These are phyloP conservation scores for Amanita fuliginea DNA, from an alignment of 768 basidiomycete genomes.

Conservation along the genomic window DNA sequence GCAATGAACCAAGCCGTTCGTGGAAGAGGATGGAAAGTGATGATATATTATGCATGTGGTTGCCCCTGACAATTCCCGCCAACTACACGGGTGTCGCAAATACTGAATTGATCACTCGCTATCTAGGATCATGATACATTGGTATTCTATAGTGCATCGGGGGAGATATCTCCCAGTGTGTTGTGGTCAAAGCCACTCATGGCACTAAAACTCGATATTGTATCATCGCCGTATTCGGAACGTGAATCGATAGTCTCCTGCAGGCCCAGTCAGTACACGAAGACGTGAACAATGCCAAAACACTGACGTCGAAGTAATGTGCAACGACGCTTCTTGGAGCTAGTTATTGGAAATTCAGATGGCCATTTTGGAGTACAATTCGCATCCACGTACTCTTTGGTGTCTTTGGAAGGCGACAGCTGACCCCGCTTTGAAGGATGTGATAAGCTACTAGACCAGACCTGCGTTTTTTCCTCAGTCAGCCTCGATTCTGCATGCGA, in stretches of 20 bases:
- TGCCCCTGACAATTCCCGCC: too few relatives aligned
- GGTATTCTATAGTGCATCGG: constrained; percentile 45
- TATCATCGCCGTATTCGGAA: constrained; percentile 70
- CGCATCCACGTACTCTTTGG: constrained; percentile 63
- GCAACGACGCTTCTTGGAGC: constrained; percentile 79
- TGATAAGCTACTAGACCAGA: constrained; percentile 86
- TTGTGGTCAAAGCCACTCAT: constrained; percentile 36
- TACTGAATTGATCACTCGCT: too few relatives aligned
- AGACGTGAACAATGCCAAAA: not conserved
- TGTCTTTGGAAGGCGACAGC: constrained; percentile 85
- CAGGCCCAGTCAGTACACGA: not conserved
- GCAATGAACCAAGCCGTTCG: too few relatives aligned
- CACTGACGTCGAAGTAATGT: constrained; percentile 89
- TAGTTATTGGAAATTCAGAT: constrained; percentile 16
- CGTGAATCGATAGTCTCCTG: constrained; percentile 67
- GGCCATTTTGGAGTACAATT: not conserved
- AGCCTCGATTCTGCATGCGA: not conserved
- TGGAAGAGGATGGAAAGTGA: too few relatives aligned
- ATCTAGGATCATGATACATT: too few relatives aligned
- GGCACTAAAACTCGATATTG: constrained; percentile 48
- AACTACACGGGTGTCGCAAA: too few relatives aligned
- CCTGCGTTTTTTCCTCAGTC: constrained; percentile 27
- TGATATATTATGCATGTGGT: too few relatives aligned
- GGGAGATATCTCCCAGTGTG: constrained; percentile 58
- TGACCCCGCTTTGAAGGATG: constrained; percentile 83